These are phyloP conservation scores for Colletotrichum sansevieriae DNA, from an alignment of 2,329 filamentous ascomycete genomes.

Conservation along the genomic window DNA sequence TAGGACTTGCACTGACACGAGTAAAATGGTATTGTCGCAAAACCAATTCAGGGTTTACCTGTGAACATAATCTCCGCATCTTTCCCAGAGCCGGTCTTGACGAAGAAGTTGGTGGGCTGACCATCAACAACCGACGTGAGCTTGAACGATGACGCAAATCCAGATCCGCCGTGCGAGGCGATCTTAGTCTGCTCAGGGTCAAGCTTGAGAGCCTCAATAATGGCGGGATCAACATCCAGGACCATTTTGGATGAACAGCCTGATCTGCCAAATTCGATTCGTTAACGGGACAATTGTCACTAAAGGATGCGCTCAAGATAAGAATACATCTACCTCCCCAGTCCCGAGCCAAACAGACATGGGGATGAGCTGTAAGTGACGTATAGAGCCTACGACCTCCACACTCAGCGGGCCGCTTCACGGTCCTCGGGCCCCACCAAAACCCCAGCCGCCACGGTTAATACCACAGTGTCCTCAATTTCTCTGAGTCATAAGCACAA, in stretches of 20 bases:
- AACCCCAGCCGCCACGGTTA: neutral
- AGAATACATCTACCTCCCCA: slow-evolving; percentile 17
- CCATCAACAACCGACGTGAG: slow-evolving; percentile 61
- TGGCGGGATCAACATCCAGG: slow-evolving; percentile 70
- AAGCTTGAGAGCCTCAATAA: slow-evolving; percentile 71
- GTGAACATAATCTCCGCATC: slow-evolving; percentile 77
- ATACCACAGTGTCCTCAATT: slow-evolving; percentile 20
- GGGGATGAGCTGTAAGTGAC: slow-evolving; percentile 36
- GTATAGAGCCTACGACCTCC: slow-evolving; percentile 31
- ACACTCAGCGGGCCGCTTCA: slow-evolving; percentile 17
- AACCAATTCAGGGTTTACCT: slow-evolving; percentile 56
- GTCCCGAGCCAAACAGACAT: neutral
- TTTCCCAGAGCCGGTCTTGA: slow-evolving; percentile 75
- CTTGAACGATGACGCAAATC: slow-evolving; percentile 77
- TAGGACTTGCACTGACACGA: slow-evolving; percentile 24
- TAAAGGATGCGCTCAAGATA: neutral
- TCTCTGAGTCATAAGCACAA: neutral
- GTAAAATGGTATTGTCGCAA: slow-evolving; percentile 18
- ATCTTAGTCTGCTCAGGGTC: slow-evolving; percentile 68
- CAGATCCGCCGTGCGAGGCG: slow-evolving; percentile 73
- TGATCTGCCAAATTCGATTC: neutral
- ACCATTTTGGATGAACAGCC: slow-evolving; percentile 13
- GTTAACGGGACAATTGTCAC: neutral
- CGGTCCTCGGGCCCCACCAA: slow-evolving; percentile 21
- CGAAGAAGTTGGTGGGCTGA: slow-evolving; percentile 71